These are phyloP conservation scores for Claviceps quebecensis DNA, from an alignment of 2,329 filamentous ascomycete genomes.

Conservation along the genomic window DNA sequence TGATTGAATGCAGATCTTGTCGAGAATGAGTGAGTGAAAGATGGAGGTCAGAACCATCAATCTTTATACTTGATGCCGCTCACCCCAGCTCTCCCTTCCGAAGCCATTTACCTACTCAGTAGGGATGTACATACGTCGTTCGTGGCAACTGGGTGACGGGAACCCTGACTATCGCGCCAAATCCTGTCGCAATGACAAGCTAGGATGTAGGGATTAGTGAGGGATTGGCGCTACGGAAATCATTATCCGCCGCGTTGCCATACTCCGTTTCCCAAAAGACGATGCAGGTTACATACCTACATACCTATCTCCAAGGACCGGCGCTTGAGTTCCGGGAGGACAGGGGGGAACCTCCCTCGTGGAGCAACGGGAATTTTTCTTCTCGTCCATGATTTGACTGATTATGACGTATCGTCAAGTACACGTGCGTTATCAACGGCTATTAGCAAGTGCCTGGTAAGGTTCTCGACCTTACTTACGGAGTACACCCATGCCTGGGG, in stretches of 20 bases:
- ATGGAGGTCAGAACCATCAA: not conserved
- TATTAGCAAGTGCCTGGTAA: not conserved
- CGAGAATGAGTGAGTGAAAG: accelerated
- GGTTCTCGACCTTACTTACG: not conserved
- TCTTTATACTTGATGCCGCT: not conserved
- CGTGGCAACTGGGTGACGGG: too few relatives aligned
- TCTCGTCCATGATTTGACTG: not conserved
- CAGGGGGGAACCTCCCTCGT: not conserved
- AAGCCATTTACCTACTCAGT: too few relatives aligned
- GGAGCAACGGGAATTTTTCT: not conserved
- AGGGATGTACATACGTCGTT: too few relatives aligned
- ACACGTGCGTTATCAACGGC: not conserved
- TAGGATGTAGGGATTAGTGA: too few relatives aligned
- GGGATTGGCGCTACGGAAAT: too few relatives aligned
- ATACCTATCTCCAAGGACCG: not conserved
- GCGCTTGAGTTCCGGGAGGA: not conserved
- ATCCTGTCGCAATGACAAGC: too few relatives aligned
- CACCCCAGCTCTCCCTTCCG: not conserved
- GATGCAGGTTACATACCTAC: not conserved
- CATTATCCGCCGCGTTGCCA: too few relatives aligned
- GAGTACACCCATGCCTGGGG: not conserved
- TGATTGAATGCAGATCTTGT: not conserved
- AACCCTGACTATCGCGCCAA: too few relatives aligned
- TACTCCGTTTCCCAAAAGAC: not conserved
- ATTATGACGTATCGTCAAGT: not conserved